These are phyloP conservation scores for Candida andamanensis DNA, from an alignment of 805 yeast species.

Conservation along the genomic window DNA sequence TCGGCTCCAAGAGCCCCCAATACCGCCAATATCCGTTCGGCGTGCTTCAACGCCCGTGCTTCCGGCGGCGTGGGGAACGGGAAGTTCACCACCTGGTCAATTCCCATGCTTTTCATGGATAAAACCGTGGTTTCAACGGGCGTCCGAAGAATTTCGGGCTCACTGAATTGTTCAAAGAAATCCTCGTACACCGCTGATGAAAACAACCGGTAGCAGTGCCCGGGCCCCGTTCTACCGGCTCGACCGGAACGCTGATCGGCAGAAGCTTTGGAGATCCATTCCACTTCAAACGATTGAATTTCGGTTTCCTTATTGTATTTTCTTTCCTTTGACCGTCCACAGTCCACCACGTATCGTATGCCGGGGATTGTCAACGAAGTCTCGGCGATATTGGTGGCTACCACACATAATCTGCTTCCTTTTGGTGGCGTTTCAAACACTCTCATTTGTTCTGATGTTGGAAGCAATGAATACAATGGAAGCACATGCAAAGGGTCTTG, in stretches of 20 bases:
- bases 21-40: conserved; percentile 61
- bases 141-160: conserved; percentile 90
- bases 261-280: conserved; percentile 92
- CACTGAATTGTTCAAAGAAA: conserved; percentile 75
- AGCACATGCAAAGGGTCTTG: conserved; percentile 82
- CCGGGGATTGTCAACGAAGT: conserved; percentile 96
- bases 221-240: conserved; percentile 99
- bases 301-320: conserved; percentile 77
- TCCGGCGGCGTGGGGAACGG: conserved; percentile 97
- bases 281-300: conserved; percentile 86
- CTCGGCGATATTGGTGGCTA: conserved; percentile 97
- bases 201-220: conserved; percentile 87
- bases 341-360: conserved; percentile 87
- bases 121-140: conserved; percentile 95
- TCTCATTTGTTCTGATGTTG: conserved; percentile 93
- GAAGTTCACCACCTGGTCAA: conserved; percentile 81
- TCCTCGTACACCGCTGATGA: conserved; percentile 92
- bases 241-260: conserved; percentile 95
- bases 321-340: conserved; percentile 91
- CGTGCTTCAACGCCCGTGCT: conserved; percentile 49
- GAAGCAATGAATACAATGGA: conserved; percentile 87
- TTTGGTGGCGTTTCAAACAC: conserved; percentile 83
- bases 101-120: conserved; percentile 96
- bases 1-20: conserved; percentile 70
- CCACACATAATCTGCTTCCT: conserved; percentile 83